phyloP scores from a whole-genome alignment of 495 filamentous ascomycete species.

The Durotheca rogersii region DNA sequence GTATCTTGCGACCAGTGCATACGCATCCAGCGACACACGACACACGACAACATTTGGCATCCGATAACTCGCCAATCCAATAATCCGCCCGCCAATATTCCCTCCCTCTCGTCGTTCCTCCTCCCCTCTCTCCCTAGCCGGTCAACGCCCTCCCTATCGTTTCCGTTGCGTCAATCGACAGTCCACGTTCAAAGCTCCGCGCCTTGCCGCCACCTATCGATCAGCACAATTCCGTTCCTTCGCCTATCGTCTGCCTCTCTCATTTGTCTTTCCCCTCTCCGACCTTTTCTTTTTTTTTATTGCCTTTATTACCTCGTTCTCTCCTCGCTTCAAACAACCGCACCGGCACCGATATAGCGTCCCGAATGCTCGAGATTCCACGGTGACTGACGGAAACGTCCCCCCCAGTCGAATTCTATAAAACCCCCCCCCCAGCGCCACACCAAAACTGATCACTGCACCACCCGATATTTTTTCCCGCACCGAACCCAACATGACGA shows the following conservation, averaged over 20 bases:
- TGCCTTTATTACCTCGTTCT: neutral
- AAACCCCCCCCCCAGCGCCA: slow-evolving; percentile 11
- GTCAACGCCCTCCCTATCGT: neutral
- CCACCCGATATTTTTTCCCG: neutral
- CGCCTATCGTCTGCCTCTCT: neutral
- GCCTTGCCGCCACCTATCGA: neutral
- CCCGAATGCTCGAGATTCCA: slow-evolving; percentile 36
- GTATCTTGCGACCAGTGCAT: neutral
- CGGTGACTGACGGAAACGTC: slow-evolving; percentile 39
- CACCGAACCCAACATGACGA: slow-evolving; percentile 29
- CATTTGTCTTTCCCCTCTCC: no score
- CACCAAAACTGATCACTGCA: slow-evolving; percentile 1
- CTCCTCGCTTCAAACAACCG: slow-evolving; percentile 10
- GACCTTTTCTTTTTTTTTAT: neutral
- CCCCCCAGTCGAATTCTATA: slow-evolving; percentile 26
- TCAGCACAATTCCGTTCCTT: neutral
- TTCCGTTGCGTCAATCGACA: neutral
- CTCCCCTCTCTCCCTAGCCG: neutral
- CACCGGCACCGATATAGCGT: slow-evolving; percentile 27
- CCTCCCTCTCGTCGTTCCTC: neutral
- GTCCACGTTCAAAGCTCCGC: neutral
- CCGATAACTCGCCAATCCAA: neutral
- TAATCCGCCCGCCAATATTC: neutral
- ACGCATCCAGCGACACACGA: neutral
- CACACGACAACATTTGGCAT: neutral